phyloP scores from a whole-genome alignment of 108 stramenopile genomes.

The Pelagomonas calceolata region DNA sequence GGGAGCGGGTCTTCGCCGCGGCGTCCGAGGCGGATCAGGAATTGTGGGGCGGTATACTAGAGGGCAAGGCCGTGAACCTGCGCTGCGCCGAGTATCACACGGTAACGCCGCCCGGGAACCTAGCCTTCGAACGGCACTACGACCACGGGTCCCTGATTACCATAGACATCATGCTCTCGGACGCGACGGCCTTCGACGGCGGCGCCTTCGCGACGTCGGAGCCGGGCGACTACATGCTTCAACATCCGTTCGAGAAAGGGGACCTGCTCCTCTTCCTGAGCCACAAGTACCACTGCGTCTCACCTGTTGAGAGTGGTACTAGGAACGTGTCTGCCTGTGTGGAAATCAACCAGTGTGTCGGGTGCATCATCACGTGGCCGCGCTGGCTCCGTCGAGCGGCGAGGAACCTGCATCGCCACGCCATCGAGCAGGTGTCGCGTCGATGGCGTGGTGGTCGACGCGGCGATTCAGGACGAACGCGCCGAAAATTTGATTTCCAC shows the following conservation, averaged over 20 bases:
- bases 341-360: no score
- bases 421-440: no score
- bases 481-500: no score
- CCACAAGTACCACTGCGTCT: constrained; percentile 18
- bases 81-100: not conserved
- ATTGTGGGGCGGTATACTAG: no score
- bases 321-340: no score
- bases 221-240: not conserved
- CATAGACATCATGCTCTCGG: not conserved
- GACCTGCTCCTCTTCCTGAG: constrained; percentile 10
- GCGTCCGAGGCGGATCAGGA: no score
- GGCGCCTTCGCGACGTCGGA: not conserved
- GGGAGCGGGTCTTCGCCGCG: no score
- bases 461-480: no score
- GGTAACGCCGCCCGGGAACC: not conserved
- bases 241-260: not conserved
- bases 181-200: not conserved
- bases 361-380: no score
- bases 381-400: not conserved
- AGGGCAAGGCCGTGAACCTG: not conserved
- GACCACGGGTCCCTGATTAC: not conserved
- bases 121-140: not conserved
- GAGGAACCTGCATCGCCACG: no score
- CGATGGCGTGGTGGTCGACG: no score
- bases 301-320: no score